Conservation (phyloP, 1,284 basidiomycete genomes). For the Cerioporus squamosus region DNA sequence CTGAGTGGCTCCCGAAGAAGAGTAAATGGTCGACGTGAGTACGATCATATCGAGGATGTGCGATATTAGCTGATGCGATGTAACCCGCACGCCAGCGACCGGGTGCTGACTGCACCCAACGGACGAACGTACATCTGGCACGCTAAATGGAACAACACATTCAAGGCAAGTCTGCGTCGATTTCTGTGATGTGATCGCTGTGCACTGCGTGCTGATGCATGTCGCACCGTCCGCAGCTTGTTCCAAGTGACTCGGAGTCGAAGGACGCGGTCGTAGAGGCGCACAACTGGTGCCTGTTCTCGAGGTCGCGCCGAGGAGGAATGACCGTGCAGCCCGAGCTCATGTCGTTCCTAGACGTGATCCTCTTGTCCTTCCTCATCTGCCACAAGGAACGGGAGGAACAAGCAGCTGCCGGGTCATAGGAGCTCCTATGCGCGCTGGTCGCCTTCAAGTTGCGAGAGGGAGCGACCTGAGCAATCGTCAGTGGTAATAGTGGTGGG, state of each 20-base stretch:
- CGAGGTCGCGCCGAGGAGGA: not conserved
- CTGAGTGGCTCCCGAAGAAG: too few relatives aligned
- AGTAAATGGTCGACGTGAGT: too few relatives aligned
- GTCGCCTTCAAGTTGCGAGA: too few relatives aligned
- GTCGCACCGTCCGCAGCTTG: not conserved
- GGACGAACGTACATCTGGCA: constrained; percentile 10
- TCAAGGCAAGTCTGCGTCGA: not conserved
- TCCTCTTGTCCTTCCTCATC: not conserved
- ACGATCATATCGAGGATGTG: not conserved
- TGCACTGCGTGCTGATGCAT: not conserved
- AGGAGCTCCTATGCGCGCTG: too few relatives aligned
- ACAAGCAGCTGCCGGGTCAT: not conserved
- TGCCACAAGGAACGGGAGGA: not conserved
- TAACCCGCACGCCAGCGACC: not conserved
- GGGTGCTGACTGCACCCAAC: constrained; percentile 4
- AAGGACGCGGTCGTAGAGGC: not conserved
- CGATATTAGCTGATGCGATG: not conserved
- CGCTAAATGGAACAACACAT: not conserved
- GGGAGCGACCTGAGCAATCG: not conserved
- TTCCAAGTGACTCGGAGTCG: not conserved
- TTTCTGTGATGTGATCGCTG: too few relatives aligned
- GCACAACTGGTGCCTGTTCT: not conserved
- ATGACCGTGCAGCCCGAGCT: not conserved
- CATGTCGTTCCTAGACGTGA: not conserved
- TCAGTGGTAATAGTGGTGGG: too few relatives aligned